Conservation (phyloP, 495 filamentous ascomycete genomes). For the Penicillium lividum region DNA sequence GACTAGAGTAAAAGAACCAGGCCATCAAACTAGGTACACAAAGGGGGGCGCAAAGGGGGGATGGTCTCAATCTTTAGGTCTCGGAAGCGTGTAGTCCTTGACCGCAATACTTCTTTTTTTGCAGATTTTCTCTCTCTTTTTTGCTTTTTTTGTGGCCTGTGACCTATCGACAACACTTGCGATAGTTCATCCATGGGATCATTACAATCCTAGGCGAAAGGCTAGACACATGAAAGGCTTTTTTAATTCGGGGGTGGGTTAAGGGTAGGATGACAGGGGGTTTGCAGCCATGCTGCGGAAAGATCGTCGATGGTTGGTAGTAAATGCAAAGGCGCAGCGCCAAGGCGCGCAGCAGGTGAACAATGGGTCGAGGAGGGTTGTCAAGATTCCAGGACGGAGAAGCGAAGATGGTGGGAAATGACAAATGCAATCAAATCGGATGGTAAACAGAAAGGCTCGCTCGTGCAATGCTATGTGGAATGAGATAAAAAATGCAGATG, state of each 20-base stretch:
- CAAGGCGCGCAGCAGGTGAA: constrained; percentile 29
- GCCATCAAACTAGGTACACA: constrained; percentile 30
- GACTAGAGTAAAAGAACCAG: background rate
- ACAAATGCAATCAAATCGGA: constrained; percentile 41
- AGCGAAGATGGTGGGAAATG: constrained; percentile 21
- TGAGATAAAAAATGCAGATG: constrained; percentile 41
- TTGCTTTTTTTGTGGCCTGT: constrained; percentile 38
- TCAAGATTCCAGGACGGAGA: constrained; percentile 13
- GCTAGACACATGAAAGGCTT: constrained; percentile 42
- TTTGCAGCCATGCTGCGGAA: constrained; percentile 25
- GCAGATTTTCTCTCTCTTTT: constrained; percentile 33
- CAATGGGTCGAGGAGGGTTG: constrained; percentile 15
- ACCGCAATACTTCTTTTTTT: constrained; percentile 30
- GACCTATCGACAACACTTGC: constrained; percentile 4
- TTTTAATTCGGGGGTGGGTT: constrained; percentile 17
- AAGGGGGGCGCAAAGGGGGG: constrained; percentile 20
- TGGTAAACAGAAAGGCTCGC: constrained; percentile 42
- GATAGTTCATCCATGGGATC: background rate
- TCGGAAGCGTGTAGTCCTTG: constrained; percentile 19
- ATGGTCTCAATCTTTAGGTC: constrained; percentile 16
- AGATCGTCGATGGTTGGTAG: constrained; percentile 26
- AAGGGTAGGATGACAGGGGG: constrained; percentile 7
- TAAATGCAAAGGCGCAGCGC: constrained; percentile 34
- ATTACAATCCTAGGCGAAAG: constrained; percentile 12
- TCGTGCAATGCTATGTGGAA: constrained; percentile 54